A percentile compares a stretch with the other conserved stretches of the same genome.
phyloP scores from a whole-genome alignment of 768 basidiomycete species.

The Trametes coccinea region DNA sequence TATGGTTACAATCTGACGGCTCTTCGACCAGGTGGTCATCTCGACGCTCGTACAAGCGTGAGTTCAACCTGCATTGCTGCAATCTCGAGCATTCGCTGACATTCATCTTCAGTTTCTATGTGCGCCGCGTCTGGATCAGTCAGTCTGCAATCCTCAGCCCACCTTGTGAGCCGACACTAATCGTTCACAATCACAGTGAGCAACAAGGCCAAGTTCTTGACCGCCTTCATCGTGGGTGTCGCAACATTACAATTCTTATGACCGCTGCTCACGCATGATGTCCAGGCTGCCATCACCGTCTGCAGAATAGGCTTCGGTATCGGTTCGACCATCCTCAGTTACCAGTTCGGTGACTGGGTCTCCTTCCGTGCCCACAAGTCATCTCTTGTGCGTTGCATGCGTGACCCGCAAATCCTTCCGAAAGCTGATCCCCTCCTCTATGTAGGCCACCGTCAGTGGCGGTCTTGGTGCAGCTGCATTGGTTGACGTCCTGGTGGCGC shows the following conservation, averaged over 20 bases:
- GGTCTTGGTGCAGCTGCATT: constrained; percentile 13
- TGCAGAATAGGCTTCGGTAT: constrained; percentile 17
- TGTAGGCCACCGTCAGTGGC: constrained; percentile 10
- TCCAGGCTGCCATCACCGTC: constrained; percentile 1
- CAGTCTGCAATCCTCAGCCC: background rate
- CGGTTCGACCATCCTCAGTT: constrained; percentile 16
- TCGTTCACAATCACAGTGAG: background rate
- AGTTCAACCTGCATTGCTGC: background rate
- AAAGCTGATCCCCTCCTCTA: background rate
- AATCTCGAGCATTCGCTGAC: background rate
- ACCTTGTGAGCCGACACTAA: background rate
- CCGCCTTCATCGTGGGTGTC: constrained; percentile 6
- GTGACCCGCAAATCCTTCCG: no score
- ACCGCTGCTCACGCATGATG: background rate
- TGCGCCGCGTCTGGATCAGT: constrained; percentile 9
- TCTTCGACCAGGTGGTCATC: constrained; percentile 4
- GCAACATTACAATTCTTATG: background rate
- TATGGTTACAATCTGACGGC: background rate
- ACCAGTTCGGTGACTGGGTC: constrained; percentile 3
- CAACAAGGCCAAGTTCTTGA: constrained; percentile 11
- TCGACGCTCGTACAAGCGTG: constrained; percentile 14
- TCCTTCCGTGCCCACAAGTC: constrained; percentile 10
- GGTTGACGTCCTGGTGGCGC: constrained; percentile 18
- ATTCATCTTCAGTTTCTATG: background rate
- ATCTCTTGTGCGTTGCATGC: background rate